These are phyloP conservation scores for Populus simonii DNA, from an alignment of 345 rosid species.

Conservation along the genomic window DNA sequence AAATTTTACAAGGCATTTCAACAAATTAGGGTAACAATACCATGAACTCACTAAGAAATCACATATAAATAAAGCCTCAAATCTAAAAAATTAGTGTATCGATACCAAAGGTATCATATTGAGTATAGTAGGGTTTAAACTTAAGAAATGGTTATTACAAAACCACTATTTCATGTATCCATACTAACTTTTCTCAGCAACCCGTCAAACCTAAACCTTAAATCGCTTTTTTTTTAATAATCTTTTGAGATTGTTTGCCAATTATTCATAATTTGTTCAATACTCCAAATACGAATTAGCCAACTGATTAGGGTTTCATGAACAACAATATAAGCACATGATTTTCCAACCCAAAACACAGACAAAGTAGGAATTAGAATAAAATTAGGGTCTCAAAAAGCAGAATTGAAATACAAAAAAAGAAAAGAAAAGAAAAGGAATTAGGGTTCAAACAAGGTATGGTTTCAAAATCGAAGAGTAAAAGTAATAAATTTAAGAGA, in stretches of 20 bases:
- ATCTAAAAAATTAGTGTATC: background rate
- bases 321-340: background rate
- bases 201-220: background rate
- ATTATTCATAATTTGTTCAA: background rate
- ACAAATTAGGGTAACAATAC: background rate
- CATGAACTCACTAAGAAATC: background rate
- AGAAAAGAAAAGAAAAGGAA: background rate
- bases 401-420: background rate
- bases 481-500: background rate
- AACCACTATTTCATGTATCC: background rate
- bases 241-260: background rate
- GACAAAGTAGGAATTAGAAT: background rate
- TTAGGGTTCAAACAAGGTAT: slow-evolving; percentile 1
- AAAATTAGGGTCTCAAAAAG: background rate
- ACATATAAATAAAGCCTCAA: background rate
- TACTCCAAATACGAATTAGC: background rate
- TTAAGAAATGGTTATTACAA: background rate
- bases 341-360: background rate
- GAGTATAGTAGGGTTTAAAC: background rate
- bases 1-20: background rate
- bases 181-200: background rate
- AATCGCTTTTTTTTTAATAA: background rate
- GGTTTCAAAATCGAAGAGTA: background rate
- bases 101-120: background rate
- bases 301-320: background rate